Percentiles rank a stretch among this genome's conserved stretches.
Conservation (phyloP, 805 yeast species). For the Candida broadrunensis region DNA sequence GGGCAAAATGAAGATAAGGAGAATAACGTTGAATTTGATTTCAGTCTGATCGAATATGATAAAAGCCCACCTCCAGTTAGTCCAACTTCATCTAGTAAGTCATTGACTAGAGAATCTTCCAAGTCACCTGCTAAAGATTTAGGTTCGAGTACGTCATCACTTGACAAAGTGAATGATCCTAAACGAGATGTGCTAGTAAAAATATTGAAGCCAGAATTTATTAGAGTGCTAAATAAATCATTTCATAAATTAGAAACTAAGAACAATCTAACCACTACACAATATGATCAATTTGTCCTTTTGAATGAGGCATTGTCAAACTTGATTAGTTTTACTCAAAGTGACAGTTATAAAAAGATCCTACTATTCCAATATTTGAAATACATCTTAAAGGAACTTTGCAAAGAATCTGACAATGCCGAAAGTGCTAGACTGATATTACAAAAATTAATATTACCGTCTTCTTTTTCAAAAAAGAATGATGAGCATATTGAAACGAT, state of each 20-base stretch:
- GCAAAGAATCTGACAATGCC: constrained; percentile 12
- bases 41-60: constrained; percentile 25
- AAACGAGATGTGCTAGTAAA: constrained; percentile 15
- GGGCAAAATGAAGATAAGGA: constrained; percentile 8
- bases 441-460: constrained; percentile 35
- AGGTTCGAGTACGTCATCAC: background rate
- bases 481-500: constrained; percentile 2
- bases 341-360: constrained; percentile 17
- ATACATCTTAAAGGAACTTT: constrained; percentile 35
- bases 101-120: constrained; percentile 18
- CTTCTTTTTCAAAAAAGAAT: constrained; percentile 13
- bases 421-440: constrained; percentile 14
- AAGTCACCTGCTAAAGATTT: constrained; percentile 6
- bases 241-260: constrained; percentile 36
- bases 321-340: constrained; percentile 19
- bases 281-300: constrained; percentile 33
- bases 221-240: constrained; percentile 38
- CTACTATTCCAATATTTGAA: constrained; percentile 38
- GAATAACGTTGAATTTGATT: constrained; percentile 29
- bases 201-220: constrained; percentile 23
- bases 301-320: constrained; percentile 34
- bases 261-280: constrained; percentile 27
- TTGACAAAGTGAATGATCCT: background rate
- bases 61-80: constrained; percentile 12
- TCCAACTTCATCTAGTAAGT: constrained; percentile 10